Evolutionary conservation across 768 basidiomycete species (phyloP), one percentile per base, ranked within the genome.

Genomic region (Boletus rubescentipes): DNA sequence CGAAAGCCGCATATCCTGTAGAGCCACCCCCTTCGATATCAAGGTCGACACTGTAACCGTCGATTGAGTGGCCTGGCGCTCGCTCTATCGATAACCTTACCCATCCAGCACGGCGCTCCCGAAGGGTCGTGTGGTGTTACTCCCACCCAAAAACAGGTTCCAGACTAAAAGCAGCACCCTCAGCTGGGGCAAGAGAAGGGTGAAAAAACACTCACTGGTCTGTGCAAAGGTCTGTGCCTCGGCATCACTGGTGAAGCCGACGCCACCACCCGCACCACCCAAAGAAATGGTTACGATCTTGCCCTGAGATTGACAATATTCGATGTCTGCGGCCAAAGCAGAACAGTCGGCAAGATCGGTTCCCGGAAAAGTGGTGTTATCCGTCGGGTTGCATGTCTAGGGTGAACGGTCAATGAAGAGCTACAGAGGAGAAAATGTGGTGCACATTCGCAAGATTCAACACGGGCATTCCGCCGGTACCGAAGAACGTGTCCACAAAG

Each of bases 21-120:
- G 76, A 75, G 16, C 72, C 67, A 16, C 87, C 87, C n/a, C 83
- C 80, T 69, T 90, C 87, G 57, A 91, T 86, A 64, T 89, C 88
- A 31, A 91, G 75, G 66, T 91, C 88, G 57, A 89, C 69, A 29
- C 81, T 83, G 49, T 6, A 21, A n/a, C 3, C 18, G 7, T 46
- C 4, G 54, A 40, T 10, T 54, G 32, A 61, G 32, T 21, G 49
- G 11, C 15, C 11, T 30, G 31, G 7, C 2, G 12, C 4, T 36
- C 9, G 15, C 10, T 45, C 20, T 37, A n/a, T 43, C 7, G 35
- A 41, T 10, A 48, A 55, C 46, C 67, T 48, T 60, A 77, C 77
- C 77, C 77, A 54, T 78, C 79, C 2, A 81, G 66, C 5, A 78
- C 70, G 4, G 77, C 80, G 38, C 55, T 61, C 12, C 76, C 78